These are phyloP conservation scores for Capronia epimyces DNA, from an alignment of 2,329 filamentous ascomycete species.

Conservation along the genomic window DNA sequence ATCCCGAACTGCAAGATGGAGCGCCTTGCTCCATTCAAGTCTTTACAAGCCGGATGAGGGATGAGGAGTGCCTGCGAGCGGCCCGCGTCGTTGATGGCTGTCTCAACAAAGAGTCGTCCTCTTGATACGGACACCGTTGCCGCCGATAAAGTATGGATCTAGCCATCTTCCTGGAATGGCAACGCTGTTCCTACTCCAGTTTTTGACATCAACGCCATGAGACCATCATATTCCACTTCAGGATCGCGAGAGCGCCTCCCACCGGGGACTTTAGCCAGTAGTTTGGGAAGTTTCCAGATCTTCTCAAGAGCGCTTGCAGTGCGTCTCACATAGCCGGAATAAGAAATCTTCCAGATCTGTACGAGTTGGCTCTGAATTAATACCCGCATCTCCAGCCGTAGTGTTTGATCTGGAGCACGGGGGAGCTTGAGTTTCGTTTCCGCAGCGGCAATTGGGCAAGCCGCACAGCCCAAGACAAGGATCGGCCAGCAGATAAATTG, in stretches of 20 bases:
- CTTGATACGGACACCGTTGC: neutral
- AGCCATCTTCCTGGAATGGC: constrained; percentile 1
- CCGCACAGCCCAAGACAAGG: constrained; percentile 19
- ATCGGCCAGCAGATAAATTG: constrained; percentile 25
- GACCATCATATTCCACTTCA: constrained; percentile 15
- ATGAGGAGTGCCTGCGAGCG: constrained; percentile 32
- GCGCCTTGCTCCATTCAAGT: constrained; percentile 32
- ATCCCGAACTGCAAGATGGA: constrained; percentile 30
- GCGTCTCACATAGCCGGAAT: constrained; percentile 21
- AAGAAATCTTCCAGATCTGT: constrained; percentile 22
- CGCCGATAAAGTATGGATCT: neutral
- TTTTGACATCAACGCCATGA: constrained; percentile 17
- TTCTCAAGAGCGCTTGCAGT: constrained; percentile 12
- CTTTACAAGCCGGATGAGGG: constrained; percentile 31
- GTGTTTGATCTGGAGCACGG: neutral
- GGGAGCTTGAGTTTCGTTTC: neutral
- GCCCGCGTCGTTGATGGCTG: constrained; percentile 30
- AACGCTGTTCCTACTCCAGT: constrained; percentile 12
- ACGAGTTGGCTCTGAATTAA: constrained; percentile 15
- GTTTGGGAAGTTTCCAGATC: constrained; percentile 18
- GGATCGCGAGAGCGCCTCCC: too few species aligned
- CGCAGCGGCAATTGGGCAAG: constrained; percentile 8
- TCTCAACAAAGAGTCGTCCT: constrained; percentile 18
- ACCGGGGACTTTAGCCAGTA: neutral
- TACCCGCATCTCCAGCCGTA: constrained; percentile 8